Evolutionary conservation across 2,329 filamentous ascomycete species (phyloP).

Genomic region (Aspergillus sp.): DNA sequence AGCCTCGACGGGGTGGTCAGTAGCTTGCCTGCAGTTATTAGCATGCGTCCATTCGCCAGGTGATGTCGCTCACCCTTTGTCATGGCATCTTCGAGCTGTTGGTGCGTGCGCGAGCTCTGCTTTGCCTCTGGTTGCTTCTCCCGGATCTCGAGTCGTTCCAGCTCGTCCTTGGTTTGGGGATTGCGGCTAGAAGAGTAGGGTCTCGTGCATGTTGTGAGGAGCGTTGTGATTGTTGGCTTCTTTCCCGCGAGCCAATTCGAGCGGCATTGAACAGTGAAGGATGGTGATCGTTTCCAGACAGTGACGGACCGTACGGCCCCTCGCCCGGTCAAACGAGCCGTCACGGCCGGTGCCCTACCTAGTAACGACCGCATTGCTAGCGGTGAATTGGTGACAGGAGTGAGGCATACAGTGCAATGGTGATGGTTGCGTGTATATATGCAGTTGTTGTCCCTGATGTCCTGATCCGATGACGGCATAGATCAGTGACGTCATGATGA

Average conservation of each 20-base stretch:
- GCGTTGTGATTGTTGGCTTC: no score
- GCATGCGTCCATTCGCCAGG: neutral
- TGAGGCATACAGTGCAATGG: neutral
- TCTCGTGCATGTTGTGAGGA: no score
- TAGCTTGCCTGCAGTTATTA: conserved; percentile 61
- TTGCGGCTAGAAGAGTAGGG: conserved; percentile 14
- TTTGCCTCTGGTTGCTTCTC: neutral
- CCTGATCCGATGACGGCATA: neutral
- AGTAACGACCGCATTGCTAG: neutral
- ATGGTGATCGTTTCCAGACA: no score
- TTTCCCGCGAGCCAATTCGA: no score
- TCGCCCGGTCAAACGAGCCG: neutral
- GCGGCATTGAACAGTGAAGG: no score
- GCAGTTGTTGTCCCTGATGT: neutral
- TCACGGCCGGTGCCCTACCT: neutral
- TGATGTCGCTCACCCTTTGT: conserved; percentile 55
- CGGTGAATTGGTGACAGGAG: neutral
- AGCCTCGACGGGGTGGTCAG: conserved; percentile 77
- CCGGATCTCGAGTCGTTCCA: conserved; percentile 30
- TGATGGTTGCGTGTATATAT: neutral
- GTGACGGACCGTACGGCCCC: no score
- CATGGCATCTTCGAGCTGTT: conserved; percentile 57
- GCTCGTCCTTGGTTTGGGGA: conserved; percentile 34
- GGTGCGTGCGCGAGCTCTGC: conserved; percentile 21
- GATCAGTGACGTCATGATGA: conserved; percentile 8